Evolutionary conservation across 192 early-diverging fungal species (phyloP).

Genomic region (Coemansia sp.): DNA sequence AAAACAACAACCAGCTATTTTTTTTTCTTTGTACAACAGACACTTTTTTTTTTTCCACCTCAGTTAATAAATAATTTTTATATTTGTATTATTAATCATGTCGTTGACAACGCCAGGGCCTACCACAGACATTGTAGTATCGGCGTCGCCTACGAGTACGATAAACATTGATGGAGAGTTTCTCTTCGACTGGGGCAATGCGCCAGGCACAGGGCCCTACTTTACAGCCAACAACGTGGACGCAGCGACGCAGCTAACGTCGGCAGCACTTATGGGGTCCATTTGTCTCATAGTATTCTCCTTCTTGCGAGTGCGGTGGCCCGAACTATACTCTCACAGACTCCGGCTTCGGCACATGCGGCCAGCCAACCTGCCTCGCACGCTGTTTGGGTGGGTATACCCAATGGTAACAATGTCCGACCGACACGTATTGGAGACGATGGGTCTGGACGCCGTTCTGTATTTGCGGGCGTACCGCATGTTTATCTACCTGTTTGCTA

Average conservation of each 20-base stretch:
- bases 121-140: background rate
- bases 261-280: slow-evolving; percentile 48
- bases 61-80: background rate
- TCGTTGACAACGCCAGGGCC: background rate
- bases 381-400: slow-evolving; percentile 53
- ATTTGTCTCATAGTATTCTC: slow-evolving; percentile 43
- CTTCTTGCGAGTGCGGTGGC: slow-evolving; percentile 46
- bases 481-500: slow-evolving; percentile 52
- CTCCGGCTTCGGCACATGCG: slow-evolving; percentile 52
- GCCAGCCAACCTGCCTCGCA: slow-evolving; percentile 48
- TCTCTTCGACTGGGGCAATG: slow-evolving; percentile 53
- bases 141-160: background rate
- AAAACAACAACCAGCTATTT: background rate
- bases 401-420: slow-evolving; percentile 52
- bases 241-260: slow-evolving; percentile 49
- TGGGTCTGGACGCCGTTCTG: slow-evolving; percentile 52
- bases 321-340: slow-evolving; percentile 56
- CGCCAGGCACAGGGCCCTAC: slow-evolving; percentile 49
- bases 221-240: slow-evolving; percentile 51
- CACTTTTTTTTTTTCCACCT: background rate
- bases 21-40: background rate
- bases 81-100: background rate
- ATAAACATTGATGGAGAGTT: slow-evolving; percentile 36
- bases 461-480: slow-evolving; percentile 51
- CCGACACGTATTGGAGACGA: slow-evolving; percentile 52